These are phyloP conservation scores for Hanseniaspora lachancei DNA, from an alignment of 805 yeast genomes.

Conservation along the genomic window DNA sequence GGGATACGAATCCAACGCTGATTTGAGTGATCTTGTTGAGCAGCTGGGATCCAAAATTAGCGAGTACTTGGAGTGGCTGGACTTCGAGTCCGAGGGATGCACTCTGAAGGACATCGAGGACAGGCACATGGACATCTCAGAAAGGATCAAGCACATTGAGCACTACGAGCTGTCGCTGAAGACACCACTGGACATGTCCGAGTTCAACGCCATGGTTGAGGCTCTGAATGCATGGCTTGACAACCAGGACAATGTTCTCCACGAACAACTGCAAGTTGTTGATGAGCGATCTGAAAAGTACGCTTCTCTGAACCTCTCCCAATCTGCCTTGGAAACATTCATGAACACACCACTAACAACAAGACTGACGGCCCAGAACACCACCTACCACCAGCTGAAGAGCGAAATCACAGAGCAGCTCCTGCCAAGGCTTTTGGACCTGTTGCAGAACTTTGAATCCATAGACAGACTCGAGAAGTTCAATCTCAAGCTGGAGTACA, in stretches of 20 bases:
- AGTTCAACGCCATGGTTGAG: slow-evolving; percentile 33
- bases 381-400: not conserved
- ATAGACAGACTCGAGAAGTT: slow-evolving; percentile 1
- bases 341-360: slow-evolving; percentile 29
- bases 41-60: slow-evolving; percentile 29
- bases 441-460: slow-evolving; percentile 6
- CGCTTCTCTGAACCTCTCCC: slow-evolving; percentile 36
- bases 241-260: slow-evolving; percentile 34
- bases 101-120: slow-evolving; percentile 33
- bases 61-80: slow-evolving; percentile 63
- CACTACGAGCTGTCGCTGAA: slow-evolving; percentile 31
- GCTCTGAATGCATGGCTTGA: slow-evolving; percentile 33
- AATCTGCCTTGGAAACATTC: slow-evolving; percentile 34
- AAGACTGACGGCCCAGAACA: not conserved
- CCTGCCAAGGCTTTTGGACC: not conserved
- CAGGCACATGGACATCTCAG: slow-evolving; percentile 22
- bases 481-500: slow-evolving; percentile 1
- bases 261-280: slow-evolving; percentile 34
- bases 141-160: slow-evolving; percentile 26
- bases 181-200: slow-evolving; percentile 36
- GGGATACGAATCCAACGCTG: slow-evolving; percentile 35
- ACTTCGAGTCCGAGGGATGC: slow-evolving; percentile 45
- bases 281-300: slow-evolving; percentile 30
- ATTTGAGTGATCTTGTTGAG: slow-evolving; percentile 30
- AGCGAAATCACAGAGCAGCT: not conserved